Evolutionary conservation across 192 early-diverging fungal genomes (phyloP).

Genomic region (Gonapodya sp.): DNA sequence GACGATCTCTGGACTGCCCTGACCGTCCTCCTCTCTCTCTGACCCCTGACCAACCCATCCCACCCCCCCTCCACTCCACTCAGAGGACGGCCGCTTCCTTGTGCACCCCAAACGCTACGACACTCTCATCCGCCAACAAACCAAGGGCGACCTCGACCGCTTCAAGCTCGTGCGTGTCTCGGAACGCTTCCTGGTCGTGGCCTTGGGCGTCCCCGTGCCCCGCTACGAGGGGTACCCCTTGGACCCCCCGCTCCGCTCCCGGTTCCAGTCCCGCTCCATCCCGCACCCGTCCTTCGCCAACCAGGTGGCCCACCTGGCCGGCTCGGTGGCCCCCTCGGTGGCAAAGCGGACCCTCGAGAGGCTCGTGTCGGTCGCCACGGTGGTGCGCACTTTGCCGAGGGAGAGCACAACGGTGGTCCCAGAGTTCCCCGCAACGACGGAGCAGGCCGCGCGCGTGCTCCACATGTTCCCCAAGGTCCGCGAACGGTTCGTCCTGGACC

Average conservation of each 20-base stretch:
- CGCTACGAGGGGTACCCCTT: conserved; percentile 58
- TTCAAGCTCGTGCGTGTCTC: conserved; percentile 57
- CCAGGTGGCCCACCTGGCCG: conserved; percentile 36
- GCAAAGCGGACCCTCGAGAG: conserved; percentile 36
- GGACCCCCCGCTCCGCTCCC: conserved; percentile 69
- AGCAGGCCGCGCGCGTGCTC: conserved; percentile 31
- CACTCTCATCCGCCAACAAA: conserved; percentile 36
- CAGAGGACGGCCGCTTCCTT: conserved; percentile 68
- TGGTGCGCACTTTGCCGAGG: conserved; percentile 33
- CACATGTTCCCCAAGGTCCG: conserved; percentile 31
- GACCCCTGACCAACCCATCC: too few species aligned
- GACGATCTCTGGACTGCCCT: background rate
- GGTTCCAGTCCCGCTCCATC: conserved; percentile 60
- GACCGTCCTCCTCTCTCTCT: too few species aligned
- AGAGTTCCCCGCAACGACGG: conserved; percentile 47
- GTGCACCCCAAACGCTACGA: conserved; percentile 62
- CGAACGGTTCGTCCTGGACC: conserved; percentile 42
- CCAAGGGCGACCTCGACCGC: conserved; percentile 31
- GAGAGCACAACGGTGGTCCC: conserved; percentile 38
- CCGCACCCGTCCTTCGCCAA: conserved; percentile 25
- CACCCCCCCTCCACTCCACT: too few species aligned
- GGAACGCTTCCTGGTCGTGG: conserved; percentile 62
- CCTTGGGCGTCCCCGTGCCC: conserved; percentile 62
- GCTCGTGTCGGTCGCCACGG: conserved; percentile 40
- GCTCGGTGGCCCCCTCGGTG: conserved; percentile 27